phyloP scores from a whole-genome alignment of 2,329 filamentous ascomycete genomes.

The Penicillium sp. region DNA sequence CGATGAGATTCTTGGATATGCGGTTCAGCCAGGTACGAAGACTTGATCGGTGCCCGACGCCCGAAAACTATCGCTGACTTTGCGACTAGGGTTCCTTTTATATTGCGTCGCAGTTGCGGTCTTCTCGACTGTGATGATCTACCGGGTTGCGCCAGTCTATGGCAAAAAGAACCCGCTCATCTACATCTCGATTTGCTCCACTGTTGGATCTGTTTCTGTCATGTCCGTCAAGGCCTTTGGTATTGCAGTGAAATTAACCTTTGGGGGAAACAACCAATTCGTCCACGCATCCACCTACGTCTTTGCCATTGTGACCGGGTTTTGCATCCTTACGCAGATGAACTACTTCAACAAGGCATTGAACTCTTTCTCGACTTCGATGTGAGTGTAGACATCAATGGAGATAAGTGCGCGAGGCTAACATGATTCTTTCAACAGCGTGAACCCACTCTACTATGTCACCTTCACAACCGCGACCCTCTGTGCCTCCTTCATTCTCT shows the following conservation, averaged over 20 bases:
- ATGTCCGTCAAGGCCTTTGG: conserved; percentile 99
- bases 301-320: conserved; percentile 86
- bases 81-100: conserved; percentile 71
- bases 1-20: conserved; percentile 86
- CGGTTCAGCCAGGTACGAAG: conserved; percentile 77
- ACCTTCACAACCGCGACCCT: conserved; percentile 95
- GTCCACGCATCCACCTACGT: conserved; percentile 93
- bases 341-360: conserved; percentile 99
- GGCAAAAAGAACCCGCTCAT: conserved; percentile 95
- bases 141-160: conserved; percentile 82
- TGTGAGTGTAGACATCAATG: conserved; percentile 59
- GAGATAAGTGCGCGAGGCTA: background rate
- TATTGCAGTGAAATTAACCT: conserved; percentile 92
- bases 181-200: conserved; percentile 96
- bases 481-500: conserved; percentile 92
- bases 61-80: background rate
- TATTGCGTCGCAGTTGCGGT: conserved; percentile 77
- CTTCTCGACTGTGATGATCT: conserved; percentile 94
- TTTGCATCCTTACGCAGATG: conserved; percentile 98
- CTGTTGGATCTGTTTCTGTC: conserved; percentile 93
- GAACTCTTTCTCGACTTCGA: conserved; percentile 93
- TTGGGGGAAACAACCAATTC: conserved; percentile 93
- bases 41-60: background rate
- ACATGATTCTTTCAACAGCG: conserved; percentile 51
- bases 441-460: conserved; percentile 95